These are phyloP conservation scores for Lodderomyces elongisporus DNA, from an alignment of 1,139 yeast genomes.

Conservation along the genomic window DNA sequence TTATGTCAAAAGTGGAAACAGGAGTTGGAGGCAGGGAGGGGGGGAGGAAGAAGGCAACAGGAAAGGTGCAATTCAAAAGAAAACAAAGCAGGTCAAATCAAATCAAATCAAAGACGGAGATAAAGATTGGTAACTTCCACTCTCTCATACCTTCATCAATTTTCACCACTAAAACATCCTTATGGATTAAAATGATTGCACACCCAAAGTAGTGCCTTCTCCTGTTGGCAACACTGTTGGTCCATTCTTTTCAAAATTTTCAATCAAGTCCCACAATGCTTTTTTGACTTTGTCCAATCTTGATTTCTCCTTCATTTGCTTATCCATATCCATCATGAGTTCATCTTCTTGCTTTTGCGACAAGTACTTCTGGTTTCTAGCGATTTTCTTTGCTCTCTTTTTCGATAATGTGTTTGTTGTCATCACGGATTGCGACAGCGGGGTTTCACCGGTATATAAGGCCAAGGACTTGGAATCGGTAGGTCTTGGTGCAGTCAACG, in stretches of 20 bases:
- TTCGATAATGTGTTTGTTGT: constrained; percentile 66
- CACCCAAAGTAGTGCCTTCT: constrained; percentile 83
- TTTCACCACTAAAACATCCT: neutral
- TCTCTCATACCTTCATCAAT: no score
- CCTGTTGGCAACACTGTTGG: constrained; percentile 43
- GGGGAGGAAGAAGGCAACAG: no score
- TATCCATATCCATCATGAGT: constrained; percentile 50
- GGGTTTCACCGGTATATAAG: constrained; percentile 45
- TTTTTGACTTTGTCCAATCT: constrained; percentile 51
- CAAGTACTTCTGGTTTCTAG: constrained; percentile 70
- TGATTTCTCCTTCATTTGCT: constrained; percentile 21
- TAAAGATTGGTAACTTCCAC: no score
- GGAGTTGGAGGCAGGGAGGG: no score
- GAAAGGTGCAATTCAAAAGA: no score
- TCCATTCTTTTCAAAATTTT: constrained; percentile 41
- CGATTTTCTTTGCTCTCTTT: constrained; percentile 77
- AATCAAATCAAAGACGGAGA: no score
- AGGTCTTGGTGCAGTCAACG: constrained; percentile 34
- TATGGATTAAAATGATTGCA: constrained; percentile 43
- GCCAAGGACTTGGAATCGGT: constrained; percentile 61
- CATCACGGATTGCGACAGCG: constrained; percentile 34
- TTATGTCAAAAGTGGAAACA: no score
- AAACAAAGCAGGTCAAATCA: no score
- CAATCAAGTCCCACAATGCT: constrained; percentile 67
- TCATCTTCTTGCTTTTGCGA: constrained; percentile 46